Evolutionary conservation across 2,329 filamentous ascomycete genomes (phyloP), one percentile per base, ranked within the genome.

Genomic region (Chalaropsis ovoidea): DNA sequence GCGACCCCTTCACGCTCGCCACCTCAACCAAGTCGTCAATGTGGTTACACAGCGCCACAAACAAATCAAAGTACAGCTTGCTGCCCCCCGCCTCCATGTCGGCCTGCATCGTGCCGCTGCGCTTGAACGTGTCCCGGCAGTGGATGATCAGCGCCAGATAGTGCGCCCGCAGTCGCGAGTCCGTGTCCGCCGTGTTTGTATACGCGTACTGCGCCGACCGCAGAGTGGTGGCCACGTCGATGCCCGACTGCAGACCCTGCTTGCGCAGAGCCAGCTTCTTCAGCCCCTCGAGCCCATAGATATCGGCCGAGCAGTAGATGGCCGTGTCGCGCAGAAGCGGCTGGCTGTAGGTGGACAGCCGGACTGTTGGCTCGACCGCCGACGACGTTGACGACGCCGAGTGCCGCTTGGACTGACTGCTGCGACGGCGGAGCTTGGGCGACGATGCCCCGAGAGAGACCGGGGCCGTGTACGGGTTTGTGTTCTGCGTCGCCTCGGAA

Each of bases 11-110:
- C 74, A 81, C 83, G 76, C 86, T 88, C 83, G 84, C 87, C 77
- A 90, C 86, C 75, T 94, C 90, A 78, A 90, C 87, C 78, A 96
- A 86, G 77, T 96, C 92, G 83, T 96, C 92, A 74, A 96, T 88
- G 80, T 96, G 92, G 79, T 96, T 96, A 82, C 90, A 95, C 87
- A 96, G 89, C 73, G 92, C 92, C 75, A 96, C 92, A 77, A 96
- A 97, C 77, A 97, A 81, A 82, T 96, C 92, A 80, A 97, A 97
- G 83, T 94, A 96, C 79, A 96, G 82, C 82, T 92, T 92, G 78
- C 85, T 82, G 73, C 79, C 91, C 76, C 92, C 91, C 77, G 86
- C 86, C 81, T 96, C 90, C 92, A 97, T 96, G 81, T 96, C 92
- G 80, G 89, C 87, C 83, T 96, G 92, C 91, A 96, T 95, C 77